Conservation (phyloP, 495 filamentous ascomycete species). For the Neurospora hispaniola region DNA sequence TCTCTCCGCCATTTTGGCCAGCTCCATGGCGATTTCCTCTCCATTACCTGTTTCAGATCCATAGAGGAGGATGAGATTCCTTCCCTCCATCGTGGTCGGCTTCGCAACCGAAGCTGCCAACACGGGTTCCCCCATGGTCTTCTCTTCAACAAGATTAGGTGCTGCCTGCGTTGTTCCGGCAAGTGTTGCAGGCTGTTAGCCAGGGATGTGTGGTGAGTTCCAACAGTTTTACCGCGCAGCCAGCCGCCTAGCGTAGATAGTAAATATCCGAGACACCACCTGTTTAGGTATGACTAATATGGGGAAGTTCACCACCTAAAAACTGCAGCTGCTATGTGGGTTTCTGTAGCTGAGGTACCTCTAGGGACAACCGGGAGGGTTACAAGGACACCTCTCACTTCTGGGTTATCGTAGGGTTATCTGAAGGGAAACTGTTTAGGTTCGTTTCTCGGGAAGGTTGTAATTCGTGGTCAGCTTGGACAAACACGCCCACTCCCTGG, state of each 20-base stretch:
- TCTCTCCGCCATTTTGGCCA: constrained; percentile 60
- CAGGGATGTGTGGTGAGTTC: background rate
- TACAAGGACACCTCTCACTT: background rate
- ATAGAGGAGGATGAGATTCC: constrained; percentile 74
- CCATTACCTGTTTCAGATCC: constrained; percentile 92
- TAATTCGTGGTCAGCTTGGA: background rate
- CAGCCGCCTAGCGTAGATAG: background rate
- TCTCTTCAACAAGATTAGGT: background rate
- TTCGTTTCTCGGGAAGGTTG: background rate
- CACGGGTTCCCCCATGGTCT: constrained; percentile 4
- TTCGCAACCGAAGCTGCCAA: background rate
- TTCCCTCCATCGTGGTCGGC: constrained; percentile 17
- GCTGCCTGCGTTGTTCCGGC: background rate
- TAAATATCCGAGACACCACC: background rate
- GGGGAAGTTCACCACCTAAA: background rate
- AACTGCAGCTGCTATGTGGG: background rate
- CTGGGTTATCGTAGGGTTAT: background rate
- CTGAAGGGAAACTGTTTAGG: background rate
- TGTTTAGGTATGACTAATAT: background rate
- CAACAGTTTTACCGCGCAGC: background rate
- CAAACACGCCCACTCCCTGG: background rate
- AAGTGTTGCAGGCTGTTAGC: background rate
- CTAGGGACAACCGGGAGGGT: background rate
- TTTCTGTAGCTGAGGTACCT: background rate
- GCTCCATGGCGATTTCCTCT: constrained; percentile 76